phyloP scores from a whole-genome alignment of 2,329 filamentous ascomycete species.

The Albophoma yamanashiensis region DNA sequence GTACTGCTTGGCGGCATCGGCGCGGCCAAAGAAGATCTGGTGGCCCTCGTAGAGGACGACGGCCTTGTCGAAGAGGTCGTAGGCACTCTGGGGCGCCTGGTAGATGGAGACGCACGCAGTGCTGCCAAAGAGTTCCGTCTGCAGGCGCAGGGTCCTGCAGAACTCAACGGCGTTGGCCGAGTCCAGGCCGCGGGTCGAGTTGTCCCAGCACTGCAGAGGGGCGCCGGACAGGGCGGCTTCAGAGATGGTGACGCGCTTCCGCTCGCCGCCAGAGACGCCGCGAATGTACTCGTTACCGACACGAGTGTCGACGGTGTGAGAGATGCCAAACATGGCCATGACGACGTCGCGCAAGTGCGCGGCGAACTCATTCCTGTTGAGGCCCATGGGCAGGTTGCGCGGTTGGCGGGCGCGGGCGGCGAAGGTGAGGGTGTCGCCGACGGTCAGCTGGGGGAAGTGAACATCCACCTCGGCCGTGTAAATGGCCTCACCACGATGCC shows the following conservation, averaged over 20 bases:
- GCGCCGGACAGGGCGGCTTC: constrained; percentile 49
- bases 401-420: constrained; percentile 62
- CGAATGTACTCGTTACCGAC: constrained; percentile 68
- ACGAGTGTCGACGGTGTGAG: constrained; percentile 60
- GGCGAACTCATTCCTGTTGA: constrained; percentile 42
- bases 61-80: constrained; percentile 53
- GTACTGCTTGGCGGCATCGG: constrained; percentile 50
- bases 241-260: constrained; percentile 55
- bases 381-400: constrained; percentile 46
- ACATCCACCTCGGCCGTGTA: constrained; percentile 80
- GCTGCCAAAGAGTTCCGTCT: constrained; percentile 55
- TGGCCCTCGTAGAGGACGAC: constrained; percentile 48
- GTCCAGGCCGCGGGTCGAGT: constrained; percentile 64
- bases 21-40: constrained; percentile 53
- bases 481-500: constrained; percentile 75
- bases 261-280: constrained; percentile 65
- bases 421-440: constrained; percentile 71
- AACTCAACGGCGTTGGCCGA: constrained; percentile 69
- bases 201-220: constrained; percentile 58
- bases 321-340: constrained; percentile 67
- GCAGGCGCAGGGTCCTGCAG: constrained; percentile 56
- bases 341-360: constrained; percentile 58
- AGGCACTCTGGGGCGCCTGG: constrained; percentile 54
- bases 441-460: constrained; percentile 66
- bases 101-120: constrained; percentile 66